Percentiles rank a stretch among this genome's conserved stretches.
These are phyloP conservation scores for Penicillium sp. DNA, from an alignment of 2,329 filamentous ascomycete genomes.

Conservation along the genomic window DNA sequence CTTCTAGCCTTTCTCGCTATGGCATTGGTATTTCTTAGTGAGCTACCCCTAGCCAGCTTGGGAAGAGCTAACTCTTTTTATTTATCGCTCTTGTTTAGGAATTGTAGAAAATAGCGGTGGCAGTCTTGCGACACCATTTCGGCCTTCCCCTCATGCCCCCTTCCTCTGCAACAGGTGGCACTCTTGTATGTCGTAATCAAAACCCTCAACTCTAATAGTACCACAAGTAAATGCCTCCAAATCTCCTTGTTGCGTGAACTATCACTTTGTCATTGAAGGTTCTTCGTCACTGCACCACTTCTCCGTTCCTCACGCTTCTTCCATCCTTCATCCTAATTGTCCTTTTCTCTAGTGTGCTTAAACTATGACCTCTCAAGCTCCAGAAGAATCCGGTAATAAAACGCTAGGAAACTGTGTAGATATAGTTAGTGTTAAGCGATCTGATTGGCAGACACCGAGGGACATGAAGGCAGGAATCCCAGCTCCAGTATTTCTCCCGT, in stretches of 20 bases:
- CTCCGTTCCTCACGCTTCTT: too few relatives aligned
- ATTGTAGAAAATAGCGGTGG: neutral
- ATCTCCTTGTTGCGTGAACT: neutral
- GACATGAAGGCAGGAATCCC: too few relatives aligned
- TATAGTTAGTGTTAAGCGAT: too few relatives aligned
- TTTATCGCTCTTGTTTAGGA: neutral
- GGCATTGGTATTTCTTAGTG: too few relatives aligned
- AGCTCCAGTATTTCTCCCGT: too few relatives aligned
- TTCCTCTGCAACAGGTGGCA: neutral
- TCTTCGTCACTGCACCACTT: neutral
- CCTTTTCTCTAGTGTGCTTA: neutral
- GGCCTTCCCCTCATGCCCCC: neutral
- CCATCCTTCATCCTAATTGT: neutral
- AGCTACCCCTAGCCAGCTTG: neutral
- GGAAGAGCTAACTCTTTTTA: neutral
- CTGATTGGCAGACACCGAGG: too few relatives aligned
- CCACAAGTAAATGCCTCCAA: neutral
- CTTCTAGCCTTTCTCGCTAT: too few relatives aligned
- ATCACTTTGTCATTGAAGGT: neutral
- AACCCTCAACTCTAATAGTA: neutral
- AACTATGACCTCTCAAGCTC: neutral
- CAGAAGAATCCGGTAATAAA: neutral
- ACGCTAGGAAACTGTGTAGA: too few relatives aligned
- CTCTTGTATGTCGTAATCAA: neutral
- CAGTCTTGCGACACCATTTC: neutral